These are phyloP conservation scores for Coniochaeta sp. DNA, from an alignment of 2,329 filamentous ascomycete species.

Conservation along the genomic window DNA sequence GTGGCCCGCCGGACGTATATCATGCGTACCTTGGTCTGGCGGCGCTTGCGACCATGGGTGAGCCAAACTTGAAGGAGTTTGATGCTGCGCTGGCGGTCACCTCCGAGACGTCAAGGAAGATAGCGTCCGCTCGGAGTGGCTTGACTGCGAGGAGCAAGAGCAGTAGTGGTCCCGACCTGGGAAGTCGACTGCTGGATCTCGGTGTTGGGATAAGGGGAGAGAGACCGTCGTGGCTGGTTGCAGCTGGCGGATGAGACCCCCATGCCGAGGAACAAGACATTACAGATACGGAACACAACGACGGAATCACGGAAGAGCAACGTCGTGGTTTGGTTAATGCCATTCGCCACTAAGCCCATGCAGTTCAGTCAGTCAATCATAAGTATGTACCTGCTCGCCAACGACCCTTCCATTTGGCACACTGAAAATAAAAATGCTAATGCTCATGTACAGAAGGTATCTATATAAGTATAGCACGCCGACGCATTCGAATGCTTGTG, in stretches of 20 bases:
- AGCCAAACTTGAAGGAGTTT: slow-evolving; percentile 60
- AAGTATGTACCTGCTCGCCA: no score
- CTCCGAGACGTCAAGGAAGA: slow-evolving; percentile 43
- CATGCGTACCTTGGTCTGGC: slow-evolving; percentile 86
- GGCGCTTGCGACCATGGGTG: slow-evolving; percentile 66
- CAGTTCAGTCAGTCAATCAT: no score
- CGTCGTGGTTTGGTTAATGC: no score
- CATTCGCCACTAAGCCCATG: no score
- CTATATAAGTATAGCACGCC: not conserved
- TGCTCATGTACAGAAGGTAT: not conserved
- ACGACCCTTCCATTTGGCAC: no score
- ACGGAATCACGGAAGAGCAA: no score
- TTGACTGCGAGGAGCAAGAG: slow-evolving; percentile 14
- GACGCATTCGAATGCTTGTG: no score
- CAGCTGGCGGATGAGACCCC: not conserved
- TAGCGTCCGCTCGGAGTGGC: slow-evolving; percentile 38
- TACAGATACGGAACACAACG: no score
- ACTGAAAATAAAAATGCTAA: not conserved
- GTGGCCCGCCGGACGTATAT: slow-evolving; percentile 68
- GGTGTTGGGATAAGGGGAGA: not conserved
- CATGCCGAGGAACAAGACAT: no score
- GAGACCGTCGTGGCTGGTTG: not conserved
- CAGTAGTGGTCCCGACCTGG: not conserved
- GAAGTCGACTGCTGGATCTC: not conserved
- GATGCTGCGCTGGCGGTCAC: slow-evolving; percentile 75